Evolutionary conservation across 345 rosid species (phyloP), one percentile per base, ranked within the genome.

Genomic region (Geranium rotundifolium): DNA sequence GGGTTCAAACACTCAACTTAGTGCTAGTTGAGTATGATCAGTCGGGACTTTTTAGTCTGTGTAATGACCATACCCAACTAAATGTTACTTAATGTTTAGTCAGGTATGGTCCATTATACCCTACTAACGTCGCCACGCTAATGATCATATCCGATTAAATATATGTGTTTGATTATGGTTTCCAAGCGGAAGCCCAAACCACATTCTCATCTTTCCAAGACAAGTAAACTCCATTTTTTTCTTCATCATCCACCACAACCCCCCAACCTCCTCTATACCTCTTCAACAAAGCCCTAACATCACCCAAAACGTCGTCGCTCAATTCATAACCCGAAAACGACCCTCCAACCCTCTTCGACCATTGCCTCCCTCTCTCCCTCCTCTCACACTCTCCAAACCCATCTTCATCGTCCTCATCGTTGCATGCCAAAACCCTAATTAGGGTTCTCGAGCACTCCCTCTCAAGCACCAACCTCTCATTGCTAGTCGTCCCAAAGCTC

Each of bases 141-240:
- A 23, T 23, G 27, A 23, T 2, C 27, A 23, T 23, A 23, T 2
- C 27, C 27, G 27, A 23, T 0, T 23, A 23, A 23, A 23, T 23
- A 23, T 23, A 23, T 23, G 27, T 23, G 27, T 0, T 23, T 23
- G 27, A 2, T 23, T 82, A 81, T 84, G 95, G 95, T 82, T 87
- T 87, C 95, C 95, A 87, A 10, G 88, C 84, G 34, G 90, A 82
- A 50, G 77, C 88, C 95, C 95, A 87, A 0, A 84, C 82, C 4
- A 84, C 85, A 7, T 86, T 74, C 61, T 84, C 88, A 0, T 87
- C 88, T 64, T 87, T 87, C 95, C 95, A 87, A 66, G 86, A 70
- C 60, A 84, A 76, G 72, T 76, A 82, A 49, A 84, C 58, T 63
- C 95, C 95, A 23, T 74, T 37, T 46, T 74, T 37, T 46, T 54